Evolutionary conservation across 768 basidiomycete species (phyloP).

Genomic region (Astraeus odoratus): DNA sequence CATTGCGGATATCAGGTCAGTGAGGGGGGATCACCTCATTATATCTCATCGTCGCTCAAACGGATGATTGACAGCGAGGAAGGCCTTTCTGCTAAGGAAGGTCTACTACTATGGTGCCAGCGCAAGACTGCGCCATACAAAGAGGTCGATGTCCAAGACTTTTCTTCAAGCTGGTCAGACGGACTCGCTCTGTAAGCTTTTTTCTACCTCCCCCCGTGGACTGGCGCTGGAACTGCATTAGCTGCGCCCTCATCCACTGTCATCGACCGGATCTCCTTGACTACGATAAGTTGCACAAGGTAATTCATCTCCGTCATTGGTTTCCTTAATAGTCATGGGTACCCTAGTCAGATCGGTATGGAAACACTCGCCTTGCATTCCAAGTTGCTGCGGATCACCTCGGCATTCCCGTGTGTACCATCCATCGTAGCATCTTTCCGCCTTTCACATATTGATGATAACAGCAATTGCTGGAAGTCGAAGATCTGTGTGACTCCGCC

Average conservation of each 20-base stretch:
- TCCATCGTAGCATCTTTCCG: not conserved
- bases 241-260: slow-evolving; percentile 95
- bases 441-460: slow-evolving; percentile 2
- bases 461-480: slow-evolving; percentile 92
- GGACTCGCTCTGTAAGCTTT: slow-evolving; percentile 82
- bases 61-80: slow-evolving; percentile 63
- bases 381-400: slow-evolving; percentile 81
- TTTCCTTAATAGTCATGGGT: slow-evolving; percentile 7
- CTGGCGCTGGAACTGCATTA: slow-evolving; percentile 25
- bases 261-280: slow-evolving; percentile 95
- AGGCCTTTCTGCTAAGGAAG: slow-evolving; percentile 97
- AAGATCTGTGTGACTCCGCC: slow-evolving; percentile 84
- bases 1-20: slow-evolving; percentile 95
- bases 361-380: slow-evolving; percentile 85
- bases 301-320: slow-evolving; percentile 14
- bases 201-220: not conserved
- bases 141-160: slow-evolving; percentile 91
- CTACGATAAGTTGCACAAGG: slow-evolving; percentile 83
- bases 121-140: slow-evolving; percentile 88
- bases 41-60: slow-evolving; percentile 4
- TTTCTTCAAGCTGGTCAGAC: slow-evolving; percentile 88
- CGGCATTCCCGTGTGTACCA: slow-evolving; percentile 72
- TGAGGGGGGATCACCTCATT: slow-evolving; percentile 4
- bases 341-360: slow-evolving; percentile 62
- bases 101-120: slow-evolving; percentile 95